Evolutionary conservation across 2,329 filamentous ascomycete species (phyloP).

Genomic region (Lasiodiplodia sp.): DNA sequence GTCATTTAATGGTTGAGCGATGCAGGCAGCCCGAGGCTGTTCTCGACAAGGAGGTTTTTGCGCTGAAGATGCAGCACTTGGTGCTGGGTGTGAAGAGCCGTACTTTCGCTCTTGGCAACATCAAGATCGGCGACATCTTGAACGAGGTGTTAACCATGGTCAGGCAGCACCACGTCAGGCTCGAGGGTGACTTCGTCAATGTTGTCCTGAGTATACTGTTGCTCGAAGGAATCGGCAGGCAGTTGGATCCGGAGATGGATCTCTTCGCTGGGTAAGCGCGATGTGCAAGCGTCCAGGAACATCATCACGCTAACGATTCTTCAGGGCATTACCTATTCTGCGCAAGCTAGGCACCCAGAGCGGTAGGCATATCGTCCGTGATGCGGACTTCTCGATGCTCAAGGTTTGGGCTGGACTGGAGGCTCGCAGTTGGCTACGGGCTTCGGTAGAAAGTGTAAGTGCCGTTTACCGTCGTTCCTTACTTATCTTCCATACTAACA

Average conservation of each 20-base stretch:
- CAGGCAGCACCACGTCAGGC: conserved; percentile 84
- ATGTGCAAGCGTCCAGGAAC: background rate
- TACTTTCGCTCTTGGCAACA: conserved; percentile 89
- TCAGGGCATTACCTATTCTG: conserved; percentile 85
- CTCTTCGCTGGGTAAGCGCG: conserved; percentile 73
- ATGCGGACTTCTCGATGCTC: conserved; percentile 71
- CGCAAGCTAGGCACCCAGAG: conserved; percentile 84
- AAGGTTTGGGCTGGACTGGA: conserved; percentile 92
- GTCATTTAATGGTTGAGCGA: conserved; percentile 93
- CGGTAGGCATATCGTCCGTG: conserved; percentile 56
- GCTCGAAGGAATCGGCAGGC: conserved; percentile 91
- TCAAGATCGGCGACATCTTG: conserved; percentile 95
- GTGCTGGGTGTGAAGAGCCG: conserved; percentile 88
- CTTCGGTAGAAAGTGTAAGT: conserved; percentile 85
- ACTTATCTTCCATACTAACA: conserved; percentile 1
- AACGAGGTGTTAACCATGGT: conserved; percentile 94
- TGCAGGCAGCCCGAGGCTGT: conserved; percentile 93
- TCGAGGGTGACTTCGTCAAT: conserved; percentile 98
- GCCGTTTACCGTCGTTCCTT: conserved; percentile 19
- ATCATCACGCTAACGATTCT: conserved; percentile 10
- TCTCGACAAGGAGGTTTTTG: conserved; percentile 87
- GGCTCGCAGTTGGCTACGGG: conserved; percentile 86
- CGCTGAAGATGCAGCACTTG: conserved; percentile 95
- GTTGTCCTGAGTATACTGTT: conserved; percentile 95
- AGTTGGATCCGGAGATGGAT: conserved; percentile 84